Conservation (phyloP, 2,329 filamentous ascomycete species). For the Hymenoscyphus fructigenus region DNA sequence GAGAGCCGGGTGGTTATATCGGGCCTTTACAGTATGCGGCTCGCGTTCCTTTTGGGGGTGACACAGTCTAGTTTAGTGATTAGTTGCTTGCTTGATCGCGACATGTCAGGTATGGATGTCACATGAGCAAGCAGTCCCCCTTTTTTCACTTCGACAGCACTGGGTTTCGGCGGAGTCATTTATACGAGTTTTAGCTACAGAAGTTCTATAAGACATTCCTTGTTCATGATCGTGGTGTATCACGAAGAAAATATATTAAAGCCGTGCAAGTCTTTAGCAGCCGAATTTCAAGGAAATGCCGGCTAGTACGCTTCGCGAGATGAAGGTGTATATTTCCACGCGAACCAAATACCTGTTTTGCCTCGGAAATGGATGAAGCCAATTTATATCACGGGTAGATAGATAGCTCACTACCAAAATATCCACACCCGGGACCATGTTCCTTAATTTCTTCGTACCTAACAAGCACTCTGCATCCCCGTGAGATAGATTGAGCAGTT, state of each 20-base stretch:
- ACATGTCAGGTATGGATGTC: background rate
- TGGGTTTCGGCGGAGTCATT: background rate
- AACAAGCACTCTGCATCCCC: background rate
- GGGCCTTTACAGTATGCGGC: conserved; percentile 9
- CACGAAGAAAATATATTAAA: background rate
- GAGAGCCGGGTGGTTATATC: background rate
- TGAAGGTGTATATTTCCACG: background rate
- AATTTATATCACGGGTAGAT: background rate
- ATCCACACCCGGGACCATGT: background rate
- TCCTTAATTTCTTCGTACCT: background rate
- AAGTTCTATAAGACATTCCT: background rate
- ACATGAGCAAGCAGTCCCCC: background rate
- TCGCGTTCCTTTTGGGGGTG: conserved; percentile 6
- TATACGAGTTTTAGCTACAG: background rate
- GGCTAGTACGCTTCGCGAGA: background rate
- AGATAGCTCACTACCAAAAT: background rate
- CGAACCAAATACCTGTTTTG: background rate
- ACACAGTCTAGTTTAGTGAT: background rate
- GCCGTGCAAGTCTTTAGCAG: background rate
- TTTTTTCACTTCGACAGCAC: background rate
- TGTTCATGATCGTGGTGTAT: background rate
- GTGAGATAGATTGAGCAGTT: conserved; percentile 2
- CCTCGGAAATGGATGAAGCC: background rate
- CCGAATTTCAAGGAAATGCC: background rate
- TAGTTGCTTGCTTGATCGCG: background rate